Evolutionary conservation across 2,329 filamentous ascomycete genomes (phyloP), one percentile per base, ranked within the genome.

Genomic region (Paraconiothyrium brasiliense): DNA sequence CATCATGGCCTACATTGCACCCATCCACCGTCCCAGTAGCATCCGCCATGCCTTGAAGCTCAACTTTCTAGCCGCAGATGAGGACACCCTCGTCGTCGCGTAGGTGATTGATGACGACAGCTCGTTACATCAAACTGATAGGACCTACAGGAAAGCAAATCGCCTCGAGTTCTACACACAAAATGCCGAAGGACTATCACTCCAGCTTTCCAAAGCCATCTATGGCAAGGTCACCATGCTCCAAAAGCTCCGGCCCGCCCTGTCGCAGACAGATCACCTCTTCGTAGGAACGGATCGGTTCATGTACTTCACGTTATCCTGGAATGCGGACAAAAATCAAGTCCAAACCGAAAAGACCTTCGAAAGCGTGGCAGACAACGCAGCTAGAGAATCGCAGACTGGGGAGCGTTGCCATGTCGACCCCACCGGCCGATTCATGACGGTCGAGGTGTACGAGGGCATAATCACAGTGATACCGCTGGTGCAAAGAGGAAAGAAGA

Each of bases 261-360:
- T 92, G 68, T 89, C 90, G 32, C 80, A 84, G 5, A 92, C 89
- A 51, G 93, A 98, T 69, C 88, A 97, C 64, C 87, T 99, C 63
- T 97, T 99, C 75, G 86, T 99, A 60, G 94, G 93, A 54, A 99
- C 95, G 50, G 91, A 97, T 75, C 89, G 91, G 58, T 91, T 92
- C 69, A 90, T 93, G 71, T 98, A 97, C 81, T 97, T 98, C 78
- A 97, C 93, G 1, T 79, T 97, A 22, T 89, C 86, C 16, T 99
- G 95, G 94, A 89, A 97, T 70, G 72, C 84, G 0, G 78, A 85
- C 1, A 79, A 73, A 27, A 83, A 82, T 22, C 79, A 84, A 57
- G 77, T 89, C 14, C 80, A 80, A 41, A 90, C 87, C 3, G 75
- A 88, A 67, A 84, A 87, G 77, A 84, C 82, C 62, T 87, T 85